Base-by-base conservation (phyloP, 2,329 filamentous ascomycete species). In the Stagonosporopsis tanaceti region DNA sequence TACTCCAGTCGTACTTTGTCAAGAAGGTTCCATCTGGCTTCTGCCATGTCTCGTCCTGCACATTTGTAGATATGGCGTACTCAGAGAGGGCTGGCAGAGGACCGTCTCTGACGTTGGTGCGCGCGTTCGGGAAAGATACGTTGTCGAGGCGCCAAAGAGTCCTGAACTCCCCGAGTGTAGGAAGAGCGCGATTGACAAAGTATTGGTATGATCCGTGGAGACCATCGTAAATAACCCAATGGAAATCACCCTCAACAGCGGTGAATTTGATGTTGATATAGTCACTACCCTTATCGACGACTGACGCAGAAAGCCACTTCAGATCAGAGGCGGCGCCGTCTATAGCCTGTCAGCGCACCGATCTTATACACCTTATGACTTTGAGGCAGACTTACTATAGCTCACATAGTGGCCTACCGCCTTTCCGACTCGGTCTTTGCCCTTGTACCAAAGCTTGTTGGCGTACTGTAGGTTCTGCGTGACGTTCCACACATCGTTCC, bases 141-240 rank as follows among this genome's bases (percentile, higher is more conserved):
- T 83, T 83, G 50, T 82, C 81, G 12, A 84, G 73, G 7, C 81
- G 76, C 76, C 79, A 82, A 2, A 84, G 73, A 0, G 81, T 82
- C 20, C 82, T 73, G 62, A 83, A 82, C 58, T 83, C 81, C 46
- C 82, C 81, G 6, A 84, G 74, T 0, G 71, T 74, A 1, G 82
- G 81, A 4, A 84, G 69, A 3, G 74, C 79, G 47, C 72, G 79
- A 64, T 84, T 84, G 56, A 84, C 79, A 47, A 84, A 82, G 69
- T 84, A 84, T 53, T 84, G 82, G 62, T 84, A 84, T n/a, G 82
- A 81, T n/a, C 82, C 82, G 2, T 78, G 71, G 1, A 83, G 77
- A 15, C 78, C 76, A 2, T 79, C 74, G 59, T 79, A 78, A 53
- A 84, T 80, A 11, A 84, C 79, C 81, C 81, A 84, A 59, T 84